phyloP scores from a whole-genome alignment of 2,329 filamentous ascomycete species.

The Aureobasidium subglaciale region DNA sequence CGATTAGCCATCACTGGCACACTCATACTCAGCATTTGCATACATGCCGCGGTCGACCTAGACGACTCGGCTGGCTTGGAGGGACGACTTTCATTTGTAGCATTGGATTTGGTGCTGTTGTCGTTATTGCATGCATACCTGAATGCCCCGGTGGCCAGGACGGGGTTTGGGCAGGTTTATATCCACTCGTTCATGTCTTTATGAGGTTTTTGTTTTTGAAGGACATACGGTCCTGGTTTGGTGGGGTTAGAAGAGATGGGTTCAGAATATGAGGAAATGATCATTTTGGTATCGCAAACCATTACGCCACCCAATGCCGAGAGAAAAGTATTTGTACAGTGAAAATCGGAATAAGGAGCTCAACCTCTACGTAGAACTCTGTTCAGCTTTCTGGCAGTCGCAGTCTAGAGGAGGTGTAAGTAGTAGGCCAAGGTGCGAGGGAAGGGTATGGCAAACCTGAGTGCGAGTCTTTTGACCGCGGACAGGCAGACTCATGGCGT shows the following conservation, averaged over 20 bases:
- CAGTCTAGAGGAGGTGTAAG: slow-evolving; percentile 38
- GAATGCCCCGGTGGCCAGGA: neutral
- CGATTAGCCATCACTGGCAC: neutral
- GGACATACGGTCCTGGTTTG: too few relatives aligned
- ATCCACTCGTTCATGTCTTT: slow-evolving; percentile 1
- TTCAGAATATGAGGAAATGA: neutral
- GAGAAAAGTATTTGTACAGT: neutral
- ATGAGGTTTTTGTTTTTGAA: too few relatives aligned
- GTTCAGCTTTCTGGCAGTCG: slow-evolving; percentile 53
- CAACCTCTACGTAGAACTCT: slow-evolving; percentile 46
- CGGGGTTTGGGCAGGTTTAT: neutral
- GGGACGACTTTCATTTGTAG: neutral
- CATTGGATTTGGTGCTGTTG: neutral
- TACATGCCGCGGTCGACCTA: neutral
- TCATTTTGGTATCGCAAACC: slow-evolving; percentile 12
- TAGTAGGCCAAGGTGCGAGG: neutral
- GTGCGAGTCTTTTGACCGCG: slow-evolving; percentile 82
- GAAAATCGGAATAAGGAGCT: neutral
- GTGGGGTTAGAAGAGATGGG: too few relatives aligned
- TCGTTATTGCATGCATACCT: neutral
- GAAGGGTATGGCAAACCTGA: slow-evolving; percentile 46
- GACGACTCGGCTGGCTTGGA: neutral
- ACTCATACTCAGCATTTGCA: neutral
- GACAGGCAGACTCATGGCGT: slow-evolving; percentile 88
- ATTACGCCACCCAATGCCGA: slow-evolving; percentile 10